phyloP scores from a whole-genome alignment of 1,139 yeast species.

The Trichomonascaceae sp. region DNA sequence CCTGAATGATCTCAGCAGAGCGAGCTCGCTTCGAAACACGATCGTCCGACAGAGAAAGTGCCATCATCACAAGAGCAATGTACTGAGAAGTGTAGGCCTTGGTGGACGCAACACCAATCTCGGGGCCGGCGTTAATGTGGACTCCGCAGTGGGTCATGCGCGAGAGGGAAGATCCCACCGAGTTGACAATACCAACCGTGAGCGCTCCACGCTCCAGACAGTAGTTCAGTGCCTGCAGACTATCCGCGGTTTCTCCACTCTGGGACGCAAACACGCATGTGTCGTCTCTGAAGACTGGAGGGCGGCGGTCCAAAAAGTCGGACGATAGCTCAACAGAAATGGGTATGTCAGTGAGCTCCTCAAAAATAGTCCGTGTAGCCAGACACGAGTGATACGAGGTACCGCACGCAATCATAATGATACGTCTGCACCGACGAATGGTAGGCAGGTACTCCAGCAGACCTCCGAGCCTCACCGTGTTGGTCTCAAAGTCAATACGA shows the following conservation, averaged over 20 bases:
- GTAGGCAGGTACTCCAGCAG: constrained; percentile 73
- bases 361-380: constrained; percentile 93
- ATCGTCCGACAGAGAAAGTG: constrained; percentile 85
- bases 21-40: constrained; percentile 64
- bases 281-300: constrained; percentile 97
- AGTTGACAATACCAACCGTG: constrained; percentile 89
- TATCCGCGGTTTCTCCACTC: constrained; percentile 98
- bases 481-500: constrained; percentile 82
- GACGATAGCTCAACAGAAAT: constrained; percentile 95
- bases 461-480: constrained; percentile 77
- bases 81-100: constrained; percentile 98
- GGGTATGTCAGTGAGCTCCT: constrained; percentile 93
- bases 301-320: constrained; percentile 87
- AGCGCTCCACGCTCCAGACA: constrained; percentile 96
- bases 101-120: constrained; percentile 99
- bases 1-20: constrained; percentile 76
- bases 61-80: constrained; percentile 95
- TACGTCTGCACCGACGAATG: constrained; percentile 87
- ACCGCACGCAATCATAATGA: constrained; percentile 99
- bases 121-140: constrained; percentile 98
- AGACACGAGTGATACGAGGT: constrained; percentile 97
- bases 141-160: constrained; percentile 98
- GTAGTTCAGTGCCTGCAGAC: constrained; percentile 91
- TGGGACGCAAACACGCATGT: constrained; percentile 96
- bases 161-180: constrained; percentile 94